A percentile compares a stretch with the other conserved stretches of the same genome.
phyloP scores from a whole-genome alignment of 2,329 filamentous ascomycete species.

The Dothistroma septosporum region DNA sequence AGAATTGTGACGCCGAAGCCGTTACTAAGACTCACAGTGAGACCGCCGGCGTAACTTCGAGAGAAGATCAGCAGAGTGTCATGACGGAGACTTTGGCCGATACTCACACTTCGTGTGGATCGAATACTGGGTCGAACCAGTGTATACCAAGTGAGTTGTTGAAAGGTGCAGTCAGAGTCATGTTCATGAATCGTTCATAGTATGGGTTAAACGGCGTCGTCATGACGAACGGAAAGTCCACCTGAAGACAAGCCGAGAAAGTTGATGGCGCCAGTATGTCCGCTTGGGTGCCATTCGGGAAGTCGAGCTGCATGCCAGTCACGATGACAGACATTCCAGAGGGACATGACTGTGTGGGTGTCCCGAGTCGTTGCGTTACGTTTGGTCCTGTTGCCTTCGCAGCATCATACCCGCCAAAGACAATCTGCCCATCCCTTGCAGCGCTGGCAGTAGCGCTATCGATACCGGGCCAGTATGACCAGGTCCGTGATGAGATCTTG shows the following conservation, averaged over 20 bases:
- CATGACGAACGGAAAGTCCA: constrained; percentile 16
- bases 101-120: constrained; percentile 7
- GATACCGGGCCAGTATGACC: constrained; percentile 29
- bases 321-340: constrained; percentile 26
- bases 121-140: constrained; percentile 6
- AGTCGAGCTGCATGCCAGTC: constrained; percentile 26
- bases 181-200: constrained; percentile 6
- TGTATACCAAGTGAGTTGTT: constrained; percentile 7
- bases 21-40: constrained; percentile 7
- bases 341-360: constrained; percentile 10
- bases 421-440: constrained; percentile 28
- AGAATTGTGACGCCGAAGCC: constrained; percentile 10
- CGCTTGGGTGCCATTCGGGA: constrained; percentile 26
- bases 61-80: background rate
- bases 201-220: constrained; percentile 14
- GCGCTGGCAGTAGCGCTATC: constrained; percentile 16
- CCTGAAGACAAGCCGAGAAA: constrained; percentile 15
- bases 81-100: no score
- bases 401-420: constrained; percentile 32
- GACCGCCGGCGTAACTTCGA: constrained; percentile 10
- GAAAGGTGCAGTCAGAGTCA: constrained; percentile 4
- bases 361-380: constrained; percentile 18
- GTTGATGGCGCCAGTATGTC: constrained; percentile 6
- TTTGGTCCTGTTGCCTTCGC: constrained; percentile 28
- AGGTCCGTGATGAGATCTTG: no score